Percentiles rank a stretch among this genome's conserved stretches.
phyloP scores from a whole-genome alignment of 75 land plant genomes.

The Pinus albicaulis region DNA sequence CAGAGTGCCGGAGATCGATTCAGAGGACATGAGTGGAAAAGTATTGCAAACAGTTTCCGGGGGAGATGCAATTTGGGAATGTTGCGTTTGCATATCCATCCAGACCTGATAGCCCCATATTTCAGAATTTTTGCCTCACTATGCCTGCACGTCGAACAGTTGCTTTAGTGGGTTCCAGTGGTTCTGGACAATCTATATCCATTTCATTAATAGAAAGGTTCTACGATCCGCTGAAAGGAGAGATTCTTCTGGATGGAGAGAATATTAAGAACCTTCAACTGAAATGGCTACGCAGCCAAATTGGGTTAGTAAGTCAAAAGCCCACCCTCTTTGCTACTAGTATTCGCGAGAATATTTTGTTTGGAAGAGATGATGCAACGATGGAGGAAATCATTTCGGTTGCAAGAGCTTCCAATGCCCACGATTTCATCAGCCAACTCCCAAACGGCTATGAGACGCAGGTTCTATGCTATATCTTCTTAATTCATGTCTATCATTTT shows the following conservation, averaged over 20 bases:
- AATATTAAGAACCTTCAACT: slow-evolving; percentile 13
- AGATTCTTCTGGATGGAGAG: slow-evolving; percentile 12
- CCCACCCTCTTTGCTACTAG: slow-evolving; percentile 22
- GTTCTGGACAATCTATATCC: slow-evolving; percentile 25
- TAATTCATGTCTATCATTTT: no score
- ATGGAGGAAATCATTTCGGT: slow-evolving; percentile 15
- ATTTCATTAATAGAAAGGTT: slow-evolving; percentile 21
- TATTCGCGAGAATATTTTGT: slow-evolving; percentile 17
- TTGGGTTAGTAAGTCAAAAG: slow-evolving; percentile 24
- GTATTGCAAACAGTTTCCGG: slow-evolving; percentile 15
- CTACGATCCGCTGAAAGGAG: slow-evolving; percentile 19
- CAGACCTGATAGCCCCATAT: slow-evolving; percentile 1
- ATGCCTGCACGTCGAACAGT: slow-evolving; percentile 16
- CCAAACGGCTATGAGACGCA: slow-evolving; percentile 20
- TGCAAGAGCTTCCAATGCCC: slow-evolving; percentile 18
- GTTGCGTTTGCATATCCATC: slow-evolving; percentile 7
- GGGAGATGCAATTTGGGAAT: slow-evolving; percentile 16
- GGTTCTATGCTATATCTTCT: background rate
- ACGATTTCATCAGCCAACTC: slow-evolving; percentile 17
- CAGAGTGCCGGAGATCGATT: slow-evolving; percentile 26
- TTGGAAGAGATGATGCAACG: slow-evolving; percentile 22
- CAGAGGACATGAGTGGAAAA: slow-evolving; percentile 6
- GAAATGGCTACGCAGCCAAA: slow-evolving; percentile 12
- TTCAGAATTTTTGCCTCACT: slow-evolving; percentile 11
- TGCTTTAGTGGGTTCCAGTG: slow-evolving; percentile 26